Percentiles rank a stretch among this genome's conserved stretches.
These are phyloP conservation scores for Silene latifolia DNA, from an alignment of 148 eudicot genomes.

Conservation along the genomic window DNA sequence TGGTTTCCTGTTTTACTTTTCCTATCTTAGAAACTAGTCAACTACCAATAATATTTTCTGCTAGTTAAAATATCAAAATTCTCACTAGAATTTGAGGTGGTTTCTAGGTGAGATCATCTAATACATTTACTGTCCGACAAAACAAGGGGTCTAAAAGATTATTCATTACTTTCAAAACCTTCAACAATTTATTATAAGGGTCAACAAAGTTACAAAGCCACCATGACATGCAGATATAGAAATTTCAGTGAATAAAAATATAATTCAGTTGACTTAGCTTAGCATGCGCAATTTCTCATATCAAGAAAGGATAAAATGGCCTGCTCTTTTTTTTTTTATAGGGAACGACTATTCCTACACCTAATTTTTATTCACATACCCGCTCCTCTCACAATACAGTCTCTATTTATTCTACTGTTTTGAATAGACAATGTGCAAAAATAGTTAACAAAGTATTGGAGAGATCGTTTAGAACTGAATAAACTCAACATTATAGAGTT, in stretches of 20 bases:
- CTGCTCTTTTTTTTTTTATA: not conserved
- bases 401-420: not conserved
- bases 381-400: not conserved
- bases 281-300: not conserved
- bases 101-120: not conserved
- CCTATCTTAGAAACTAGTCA: too few species aligned
- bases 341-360: not conserved
- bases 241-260: not conserved
- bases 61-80: not conserved
- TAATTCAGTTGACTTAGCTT: not conserved
- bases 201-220: not conserved
- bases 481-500: not conserved
- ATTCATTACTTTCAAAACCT: not conserved
- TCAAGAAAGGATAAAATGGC: not conserved
- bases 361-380: not conserved
- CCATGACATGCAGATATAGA: not conserved
- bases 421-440: not conserved
- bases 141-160: not conserved
- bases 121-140: not conserved
- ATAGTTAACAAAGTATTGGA: too few species aligned
- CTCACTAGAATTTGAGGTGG: not conserved
- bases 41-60: too few species aligned
- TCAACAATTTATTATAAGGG: not conserved
- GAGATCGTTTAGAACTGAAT: not conserved
- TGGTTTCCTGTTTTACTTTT: too few species aligned